Evolutionary conservation across 2,329 filamentous ascomycete genomes (phyloP).

Genomic region (Trichoderma asperellum): DNA sequence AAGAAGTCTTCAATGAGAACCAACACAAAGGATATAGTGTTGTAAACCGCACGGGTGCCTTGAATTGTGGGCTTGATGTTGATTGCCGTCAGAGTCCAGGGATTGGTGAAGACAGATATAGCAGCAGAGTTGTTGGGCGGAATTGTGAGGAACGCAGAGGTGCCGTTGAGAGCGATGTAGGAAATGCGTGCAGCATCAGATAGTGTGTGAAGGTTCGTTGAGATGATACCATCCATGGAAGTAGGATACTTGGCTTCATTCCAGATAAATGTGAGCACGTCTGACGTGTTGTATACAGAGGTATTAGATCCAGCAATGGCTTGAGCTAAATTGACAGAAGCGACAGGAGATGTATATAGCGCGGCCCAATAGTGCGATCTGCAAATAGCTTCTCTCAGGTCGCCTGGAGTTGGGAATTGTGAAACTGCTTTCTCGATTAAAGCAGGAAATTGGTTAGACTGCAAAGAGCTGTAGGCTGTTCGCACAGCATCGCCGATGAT

Average conservation of each 20-base stretch:
- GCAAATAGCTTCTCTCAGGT: constrained; percentile 30
- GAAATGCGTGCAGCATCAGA: constrained; percentile 29
- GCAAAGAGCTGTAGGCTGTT: constrained; percentile 31
- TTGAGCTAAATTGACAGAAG: constrained; percentile 29
- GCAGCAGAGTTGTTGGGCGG: constrained; percentile 28
- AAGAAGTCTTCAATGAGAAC: constrained; percentile 36
- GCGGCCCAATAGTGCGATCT: constrained; percentile 32
- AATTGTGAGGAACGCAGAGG: constrained; percentile 29
- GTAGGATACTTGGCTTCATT: constrained; percentile 33
- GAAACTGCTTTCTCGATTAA: constrained; percentile 30
- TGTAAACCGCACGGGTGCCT: constrained; percentile 36
- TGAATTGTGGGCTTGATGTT: constrained; percentile 34
- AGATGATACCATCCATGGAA: constrained; percentile 29
- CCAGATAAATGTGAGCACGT: constrained; percentile 33
- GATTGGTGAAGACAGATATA: constrained; percentile 32
- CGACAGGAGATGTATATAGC: constrained; percentile 29
- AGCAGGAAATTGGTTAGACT: constrained; percentile 30
- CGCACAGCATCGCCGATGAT: constrained; percentile 33
- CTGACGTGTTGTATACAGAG: constrained; percentile 28
- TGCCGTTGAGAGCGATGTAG: constrained; percentile 31
- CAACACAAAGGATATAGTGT: constrained; percentile 35
- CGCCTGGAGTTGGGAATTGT: constrained; percentile 24
- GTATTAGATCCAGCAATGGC: constrained; percentile 27
- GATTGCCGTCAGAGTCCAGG: constrained; percentile 33
- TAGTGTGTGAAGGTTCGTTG: constrained; percentile 29